Percentiles rank a stretch among this genome's conserved stretches.
Conservation (phyloP, 2,329 filamentous ascomycete genomes). For the Lasiodiplodia citricola region DNA sequence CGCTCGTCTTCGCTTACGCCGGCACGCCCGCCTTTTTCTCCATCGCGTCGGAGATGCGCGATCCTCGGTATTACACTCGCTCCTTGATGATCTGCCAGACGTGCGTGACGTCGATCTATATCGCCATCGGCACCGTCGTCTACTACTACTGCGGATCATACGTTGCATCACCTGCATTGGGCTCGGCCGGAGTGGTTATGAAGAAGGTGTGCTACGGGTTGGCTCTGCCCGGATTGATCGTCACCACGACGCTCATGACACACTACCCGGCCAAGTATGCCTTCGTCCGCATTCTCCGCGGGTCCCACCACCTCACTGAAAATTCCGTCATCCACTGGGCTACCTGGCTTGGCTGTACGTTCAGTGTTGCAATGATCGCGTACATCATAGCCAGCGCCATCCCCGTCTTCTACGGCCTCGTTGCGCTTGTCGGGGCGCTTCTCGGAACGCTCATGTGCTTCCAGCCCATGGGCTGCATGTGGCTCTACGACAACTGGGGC, state of each 20-base stretch:
- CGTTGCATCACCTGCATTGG: slow-evolving; percentile 56
- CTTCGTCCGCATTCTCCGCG: slow-evolving; percentile 57
- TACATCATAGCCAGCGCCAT: slow-evolving; percentile 55
- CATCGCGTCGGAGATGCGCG: slow-evolving; percentile 66
- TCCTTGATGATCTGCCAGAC: slow-evolving; percentile 64
- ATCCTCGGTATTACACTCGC: slow-evolving; percentile 63
- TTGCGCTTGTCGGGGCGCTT: slow-evolving; percentile 57
- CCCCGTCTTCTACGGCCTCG: slow-evolving; percentile 60
- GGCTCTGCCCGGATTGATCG: slow-evolving; percentile 57
- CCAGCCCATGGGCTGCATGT: slow-evolving; percentile 59
- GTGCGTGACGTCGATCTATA: slow-evolving; percentile 55
- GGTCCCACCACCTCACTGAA: slow-evolving; percentile 53
- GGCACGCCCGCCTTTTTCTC: slow-evolving; percentile 22
- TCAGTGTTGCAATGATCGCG: slow-evolving; percentile 54
- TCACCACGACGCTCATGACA: slow-evolving; percentile 56
- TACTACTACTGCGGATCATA: slow-evolving; percentile 57
- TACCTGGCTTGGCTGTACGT: slow-evolving; percentile 54
- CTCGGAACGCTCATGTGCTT: slow-evolving; percentile 63
- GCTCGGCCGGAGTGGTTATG: slow-evolving; percentile 52
- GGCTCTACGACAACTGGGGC: slow-evolving; percentile 49
- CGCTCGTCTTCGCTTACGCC: slow-evolving; percentile 12
- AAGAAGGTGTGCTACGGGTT: slow-evolving; percentile 58
- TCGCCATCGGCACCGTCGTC: slow-evolving; percentile 56
- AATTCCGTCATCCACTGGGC: slow-evolving; percentile 55
- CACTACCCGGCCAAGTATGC: slow-evolving; percentile 60